A percentile compares a stretch with the other conserved stretches of the same genome.
Evolutionary conservation across 139 green algal species (phyloP).

Genomic region (Tetraselmis chui): DNA sequence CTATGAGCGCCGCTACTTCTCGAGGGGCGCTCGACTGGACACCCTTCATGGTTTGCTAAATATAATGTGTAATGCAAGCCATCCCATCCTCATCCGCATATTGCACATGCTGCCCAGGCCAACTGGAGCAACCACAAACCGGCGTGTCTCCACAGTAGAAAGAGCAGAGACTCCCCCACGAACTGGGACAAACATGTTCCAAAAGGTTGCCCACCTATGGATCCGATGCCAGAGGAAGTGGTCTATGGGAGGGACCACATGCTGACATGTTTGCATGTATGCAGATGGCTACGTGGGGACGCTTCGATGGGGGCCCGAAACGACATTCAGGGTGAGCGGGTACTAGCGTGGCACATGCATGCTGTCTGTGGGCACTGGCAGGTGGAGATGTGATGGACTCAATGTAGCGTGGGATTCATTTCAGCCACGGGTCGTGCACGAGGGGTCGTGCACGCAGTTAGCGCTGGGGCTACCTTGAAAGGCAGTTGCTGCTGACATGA

Average conservation of each 20-base stretch:
- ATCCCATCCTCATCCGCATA: background rate
- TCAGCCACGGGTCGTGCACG: background rate
- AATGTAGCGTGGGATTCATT: too few species aligned
- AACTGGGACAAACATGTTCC: background rate
- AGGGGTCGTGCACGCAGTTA: background rate
- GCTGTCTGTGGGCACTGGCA: too few species aligned
- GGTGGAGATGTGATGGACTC: too few species aligned
- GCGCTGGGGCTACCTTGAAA: background rate
- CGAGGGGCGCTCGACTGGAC: background rate
- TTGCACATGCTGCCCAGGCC: background rate
- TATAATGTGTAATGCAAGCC: background rate
- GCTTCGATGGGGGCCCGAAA: background rate
- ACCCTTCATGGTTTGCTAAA: background rate
- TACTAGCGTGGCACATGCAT: background rate
- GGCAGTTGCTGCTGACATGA: background rate
- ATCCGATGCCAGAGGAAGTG: background rate
- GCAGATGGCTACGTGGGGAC: background rate
- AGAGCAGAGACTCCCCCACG: background rate
- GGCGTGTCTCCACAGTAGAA: background rate
- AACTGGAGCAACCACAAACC: background rate
- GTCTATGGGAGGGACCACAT: background rate
- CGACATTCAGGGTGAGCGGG: background rate
- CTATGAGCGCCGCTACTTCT: background rate
- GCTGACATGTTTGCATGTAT: background rate
- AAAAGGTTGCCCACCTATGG: background rate